Percentiles rank a stretch among this genome's conserved stretches.
phyloP scores from a whole-genome alignment of 208 protist species.

The Acanthamoeba castellanii region DNA sequence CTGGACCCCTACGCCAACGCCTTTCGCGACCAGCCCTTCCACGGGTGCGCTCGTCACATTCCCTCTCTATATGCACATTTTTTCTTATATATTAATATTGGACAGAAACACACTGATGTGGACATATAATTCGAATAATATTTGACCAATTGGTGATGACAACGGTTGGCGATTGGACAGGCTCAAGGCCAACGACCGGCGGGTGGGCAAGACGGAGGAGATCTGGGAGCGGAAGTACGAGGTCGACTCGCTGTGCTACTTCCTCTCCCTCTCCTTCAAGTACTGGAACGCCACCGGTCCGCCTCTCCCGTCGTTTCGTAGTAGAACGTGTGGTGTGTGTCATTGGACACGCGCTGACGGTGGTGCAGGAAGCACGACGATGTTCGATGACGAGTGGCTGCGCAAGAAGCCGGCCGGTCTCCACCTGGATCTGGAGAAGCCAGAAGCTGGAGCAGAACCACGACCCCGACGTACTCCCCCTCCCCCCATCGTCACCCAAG shows the following conservation, averaged over 20 bases:
- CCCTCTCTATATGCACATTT: too few species aligned
- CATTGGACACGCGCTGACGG: not conserved
- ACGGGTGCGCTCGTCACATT: not conserved
- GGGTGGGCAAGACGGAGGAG: slow-evolving; percentile 35
- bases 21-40: slow-evolving; percentile 71
- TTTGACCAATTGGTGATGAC: too few species aligned
- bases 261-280: slow-evolving; percentile 61
- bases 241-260: slow-evolving; percentile 68
- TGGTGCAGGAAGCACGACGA: not conserved
- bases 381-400: slow-evolving; percentile 59
- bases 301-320: not conserved
- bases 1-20: slow-evolving; percentile 85
- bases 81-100: too few species aligned
- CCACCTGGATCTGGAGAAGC: too few species aligned
- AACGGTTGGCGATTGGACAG: not conserved
- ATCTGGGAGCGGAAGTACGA: slow-evolving; percentile 74
- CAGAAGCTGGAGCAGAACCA: slow-evolving; percentile 47
- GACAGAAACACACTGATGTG: too few species aligned
- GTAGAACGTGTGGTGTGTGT: not conserved
- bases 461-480: slow-evolving; percentile 5
- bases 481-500: too few species aligned
- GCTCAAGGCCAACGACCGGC: not conserved
- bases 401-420: too few species aligned
- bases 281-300: slow-evolving; percentile 71
- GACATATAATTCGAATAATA: not conserved